Evolutionary conservation across 768 basidiomycete species (phyloP).

Genomic region (Lanmaoa rubissima): DNA sequence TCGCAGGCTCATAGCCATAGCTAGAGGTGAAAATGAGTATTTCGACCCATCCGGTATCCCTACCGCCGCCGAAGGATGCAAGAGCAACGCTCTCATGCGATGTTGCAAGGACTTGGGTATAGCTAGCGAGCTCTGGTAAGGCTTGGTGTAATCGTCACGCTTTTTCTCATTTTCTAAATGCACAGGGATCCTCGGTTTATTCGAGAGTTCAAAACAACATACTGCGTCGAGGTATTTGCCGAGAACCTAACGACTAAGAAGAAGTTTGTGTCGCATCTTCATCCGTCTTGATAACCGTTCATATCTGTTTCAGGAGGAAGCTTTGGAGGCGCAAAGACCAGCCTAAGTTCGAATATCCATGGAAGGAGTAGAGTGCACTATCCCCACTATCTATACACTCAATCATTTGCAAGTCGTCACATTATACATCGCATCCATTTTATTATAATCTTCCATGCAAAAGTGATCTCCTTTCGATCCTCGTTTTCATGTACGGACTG

Average conservation of each 20-base stretch:
- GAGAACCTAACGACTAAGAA: slow-evolving; percentile 85
- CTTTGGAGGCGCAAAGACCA: slow-evolving; percentile 88
- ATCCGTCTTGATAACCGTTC: background rate
- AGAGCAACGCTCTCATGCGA: slow-evolving; percentile 95
- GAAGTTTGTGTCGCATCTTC: slow-evolving; percentile 58
- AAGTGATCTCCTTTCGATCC: background rate
- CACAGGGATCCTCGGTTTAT: slow-evolving; percentile 94
- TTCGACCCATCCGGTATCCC: slow-evolving; percentile 89
- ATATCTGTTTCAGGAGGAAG: slow-evolving; percentile 63
- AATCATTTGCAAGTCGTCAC: background rate
- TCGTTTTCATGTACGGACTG: background rate
- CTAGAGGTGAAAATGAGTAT: slow-evolving; percentile 95
- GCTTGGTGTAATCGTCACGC: background rate
- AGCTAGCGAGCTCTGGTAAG: slow-evolving; percentile 93
- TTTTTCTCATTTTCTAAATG: background rate
- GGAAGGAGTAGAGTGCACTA: slow-evolving; percentile 57
- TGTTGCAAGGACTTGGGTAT: slow-evolving; percentile 97
- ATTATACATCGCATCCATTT: background rate
- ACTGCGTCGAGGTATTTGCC: slow-evolving; percentile 83
- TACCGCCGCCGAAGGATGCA: slow-evolving; percentile 92
- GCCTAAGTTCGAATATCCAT: slow-evolving; percentile 85
- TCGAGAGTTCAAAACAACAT: slow-evolving; percentile 81
- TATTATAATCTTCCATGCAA: background rate
- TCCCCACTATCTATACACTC: background rate
- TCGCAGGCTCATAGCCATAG: slow-evolving; percentile 79